phyloP scores from a whole-genome alignment of 305 asterid genomes.

The Rubia tinctorum region DNA sequence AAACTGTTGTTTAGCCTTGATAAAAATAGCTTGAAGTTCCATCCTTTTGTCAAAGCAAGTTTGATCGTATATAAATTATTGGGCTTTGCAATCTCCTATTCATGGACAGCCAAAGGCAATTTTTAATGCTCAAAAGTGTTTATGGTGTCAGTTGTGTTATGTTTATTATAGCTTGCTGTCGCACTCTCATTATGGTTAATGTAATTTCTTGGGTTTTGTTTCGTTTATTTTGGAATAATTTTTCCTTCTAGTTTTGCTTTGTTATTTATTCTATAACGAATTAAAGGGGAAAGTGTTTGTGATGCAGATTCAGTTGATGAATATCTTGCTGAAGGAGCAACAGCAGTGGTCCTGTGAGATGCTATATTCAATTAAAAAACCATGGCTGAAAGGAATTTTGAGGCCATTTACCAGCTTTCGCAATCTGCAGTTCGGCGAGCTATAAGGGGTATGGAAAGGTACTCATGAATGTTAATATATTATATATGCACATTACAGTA shows the following conservation, averaged over 20 bases:
- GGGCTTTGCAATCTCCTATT: neutral
- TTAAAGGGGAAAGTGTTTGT: neutral
- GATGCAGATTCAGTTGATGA: conserved; percentile 51
- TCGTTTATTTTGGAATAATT: neutral
- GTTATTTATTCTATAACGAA: neutral
- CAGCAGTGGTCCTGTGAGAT: conserved; percentile 78
- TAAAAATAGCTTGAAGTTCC: neutral
- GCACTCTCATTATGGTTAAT: neutral
- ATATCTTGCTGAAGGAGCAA: conserved; percentile 67
- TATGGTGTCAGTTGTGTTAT: neutral
- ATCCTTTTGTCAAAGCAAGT: neutral
- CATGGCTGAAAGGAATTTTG: conserved; percentile 42
- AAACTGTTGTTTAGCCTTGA: neutral
- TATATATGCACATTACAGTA: neutral
- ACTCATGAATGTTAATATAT: neutral
- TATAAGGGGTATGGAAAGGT: conserved; percentile 50
- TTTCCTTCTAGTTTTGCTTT: neutral
- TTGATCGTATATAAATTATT: neutral
- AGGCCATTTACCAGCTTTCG: conserved; percentile 49
- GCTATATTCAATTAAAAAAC: conserved; percentile 75
- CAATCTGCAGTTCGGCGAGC: conserved; percentile 43
- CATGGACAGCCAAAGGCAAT: neutral
- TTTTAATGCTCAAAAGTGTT: neutral
- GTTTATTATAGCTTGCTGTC: neutral
- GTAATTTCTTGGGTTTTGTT: neutral